Conservation (phyloP, 2,329 filamentous ascomycete genomes). For the Penicillium sclerotiorum region DNA sequence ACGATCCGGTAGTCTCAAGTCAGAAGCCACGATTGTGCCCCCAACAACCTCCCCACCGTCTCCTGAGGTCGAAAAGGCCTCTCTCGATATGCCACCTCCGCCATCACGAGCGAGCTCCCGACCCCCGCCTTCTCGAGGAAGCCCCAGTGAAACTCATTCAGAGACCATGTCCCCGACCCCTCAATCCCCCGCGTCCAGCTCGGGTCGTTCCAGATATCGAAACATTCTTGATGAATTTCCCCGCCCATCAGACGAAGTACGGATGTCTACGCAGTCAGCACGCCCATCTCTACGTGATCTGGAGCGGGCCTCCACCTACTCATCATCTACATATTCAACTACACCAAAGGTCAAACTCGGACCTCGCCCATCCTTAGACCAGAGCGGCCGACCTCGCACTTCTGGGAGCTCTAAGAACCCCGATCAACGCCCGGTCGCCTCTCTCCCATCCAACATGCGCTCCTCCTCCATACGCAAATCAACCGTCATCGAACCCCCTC, state of each 20-base stretch:
- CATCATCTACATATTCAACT: conserved; percentile 30
- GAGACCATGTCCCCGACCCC: conserved; percentile 23
- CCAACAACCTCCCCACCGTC: conserved; percentile 19
- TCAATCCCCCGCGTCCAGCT: conserved; percentile 21
- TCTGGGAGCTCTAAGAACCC: conserved; percentile 49
- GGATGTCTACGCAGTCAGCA: conserved; percentile 44
- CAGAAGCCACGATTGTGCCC: conserved; percentile 40
- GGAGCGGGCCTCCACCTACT: conserved; percentile 40
- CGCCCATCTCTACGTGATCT: conserved; percentile 50
- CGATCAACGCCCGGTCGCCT: conserved; percentile 71
- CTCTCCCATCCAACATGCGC: conserved; percentile 79
- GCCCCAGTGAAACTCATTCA: conserved; percentile 19
- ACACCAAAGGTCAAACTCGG: conserved; percentile 79
- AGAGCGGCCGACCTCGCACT: conserved; percentile 64
- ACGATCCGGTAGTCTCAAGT: conserved; percentile 34
- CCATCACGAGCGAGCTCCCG: conserved; percentile 24
- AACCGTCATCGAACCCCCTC: conserved; percentile 49
- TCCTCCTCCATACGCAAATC: conserved; percentile 56
- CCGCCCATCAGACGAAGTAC: conserved; percentile 37
- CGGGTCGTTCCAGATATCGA: conserved; percentile 29
- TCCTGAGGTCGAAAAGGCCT: conserved; percentile 15
- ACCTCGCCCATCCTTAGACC: conserved; percentile 72
- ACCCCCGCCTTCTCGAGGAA: conserved; percentile 20
- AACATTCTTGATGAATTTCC: conserved; percentile 40
- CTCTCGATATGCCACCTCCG: conserved; percentile 20